phyloP scores from a whole-genome alignment of 1,284 basidiomycete genomes.

The Rhodotorula mucilaginosa region DNA sequence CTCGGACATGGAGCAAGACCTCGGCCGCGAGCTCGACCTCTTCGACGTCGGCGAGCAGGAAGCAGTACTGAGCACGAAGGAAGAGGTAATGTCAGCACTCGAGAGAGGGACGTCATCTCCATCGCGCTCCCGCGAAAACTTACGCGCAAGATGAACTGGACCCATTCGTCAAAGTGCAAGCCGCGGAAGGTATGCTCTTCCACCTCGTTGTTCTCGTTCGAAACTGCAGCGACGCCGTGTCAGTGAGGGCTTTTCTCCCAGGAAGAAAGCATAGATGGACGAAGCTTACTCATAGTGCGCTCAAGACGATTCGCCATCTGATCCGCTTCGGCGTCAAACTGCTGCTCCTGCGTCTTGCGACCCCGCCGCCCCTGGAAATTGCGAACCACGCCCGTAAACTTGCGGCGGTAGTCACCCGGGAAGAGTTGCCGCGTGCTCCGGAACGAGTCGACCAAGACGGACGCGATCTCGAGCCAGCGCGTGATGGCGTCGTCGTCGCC shows the following conservation, averaged over 20 bases:
- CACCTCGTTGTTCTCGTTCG: slow-evolving; percentile 43
- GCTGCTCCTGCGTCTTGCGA: slow-evolving; percentile 29
- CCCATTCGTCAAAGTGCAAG: slow-evolving; percentile 81
- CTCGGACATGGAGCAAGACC: slow-evolving; percentile 71
- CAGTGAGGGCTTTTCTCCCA: not conserved
- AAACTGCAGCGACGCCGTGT: not conserved
- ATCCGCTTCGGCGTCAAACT: slow-evolving; percentile 64
- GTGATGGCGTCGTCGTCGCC: slow-evolving; percentile 51
- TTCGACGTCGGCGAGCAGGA: slow-evolving; percentile 65
- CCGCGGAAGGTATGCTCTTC: slow-evolving; percentile 69
- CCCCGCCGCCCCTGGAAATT: slow-evolving; percentile 31
- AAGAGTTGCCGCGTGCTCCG: slow-evolving; percentile 80
- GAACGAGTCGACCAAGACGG: slow-evolving; percentile 82
- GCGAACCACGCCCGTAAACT: slow-evolving; percentile 45
- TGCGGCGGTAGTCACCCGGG: slow-evolving; percentile 57
- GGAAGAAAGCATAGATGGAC: slow-evolving; percentile 28
- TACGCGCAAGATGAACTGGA: slow-evolving; percentile 79
- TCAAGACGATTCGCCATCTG: slow-evolving; percentile 72
- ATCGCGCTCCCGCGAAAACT: slow-evolving; percentile 23
- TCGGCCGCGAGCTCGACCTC: slow-evolving; percentile 70
- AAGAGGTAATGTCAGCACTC: not conserved
- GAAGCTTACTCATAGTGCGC: slow-evolving; percentile 61
- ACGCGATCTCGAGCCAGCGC: slow-evolving; percentile 76
- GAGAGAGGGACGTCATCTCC: not conserved
- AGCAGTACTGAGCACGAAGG: slow-evolving; percentile 65